Conservation (phyloP, 2,329 filamentous ascomycete genomes). For the Botrytis fabae region DNA sequence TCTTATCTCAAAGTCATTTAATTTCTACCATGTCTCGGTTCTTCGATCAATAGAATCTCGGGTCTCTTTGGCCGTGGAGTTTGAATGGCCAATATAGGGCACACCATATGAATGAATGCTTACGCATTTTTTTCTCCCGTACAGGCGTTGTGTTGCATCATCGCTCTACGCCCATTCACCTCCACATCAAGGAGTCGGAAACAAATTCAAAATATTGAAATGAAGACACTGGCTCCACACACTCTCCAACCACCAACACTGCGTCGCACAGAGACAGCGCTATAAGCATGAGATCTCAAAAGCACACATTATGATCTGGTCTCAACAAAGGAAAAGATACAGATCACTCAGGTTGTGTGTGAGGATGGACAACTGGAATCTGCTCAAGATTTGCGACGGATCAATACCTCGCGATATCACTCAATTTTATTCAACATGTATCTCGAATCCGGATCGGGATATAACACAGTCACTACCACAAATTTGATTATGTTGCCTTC, state of each 20-base stretch:
- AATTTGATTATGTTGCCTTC: background rate
- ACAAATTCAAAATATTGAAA: background rate
- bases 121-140: constrained; percentile 31
- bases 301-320: constrained; percentile 2
- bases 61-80: constrained; percentile 9
- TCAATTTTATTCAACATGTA: constrained; percentile 14
- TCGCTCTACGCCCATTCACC: constrained; percentile 28
- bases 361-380: constrained; percentile 29
- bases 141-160: constrained; percentile 34
- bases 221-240: background rate
- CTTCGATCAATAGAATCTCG: constrained; percentile 15
- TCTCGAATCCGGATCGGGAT: constrained; percentile 6
- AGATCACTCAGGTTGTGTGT: constrained; percentile 30
- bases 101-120: constrained; percentile 34
- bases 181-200: background rate
- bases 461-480: constrained; percentile 36
- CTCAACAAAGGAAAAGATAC: constrained; percentile 28
- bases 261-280: background rate
- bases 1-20: constrained; percentile 23
- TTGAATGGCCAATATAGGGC: background rate
- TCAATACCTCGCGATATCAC: constrained; percentile 32
- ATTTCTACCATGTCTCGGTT: constrained; percentile 25
- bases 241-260: background rate
- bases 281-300: background rate
- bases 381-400: constrained; percentile 26